Percentiles rank a stretch among this genome's conserved stretches.
Evolutionary conservation across 768 basidiomycete genomes (phyloP).

Genomic region (Pilatotrama ljubarskyi): DNA sequence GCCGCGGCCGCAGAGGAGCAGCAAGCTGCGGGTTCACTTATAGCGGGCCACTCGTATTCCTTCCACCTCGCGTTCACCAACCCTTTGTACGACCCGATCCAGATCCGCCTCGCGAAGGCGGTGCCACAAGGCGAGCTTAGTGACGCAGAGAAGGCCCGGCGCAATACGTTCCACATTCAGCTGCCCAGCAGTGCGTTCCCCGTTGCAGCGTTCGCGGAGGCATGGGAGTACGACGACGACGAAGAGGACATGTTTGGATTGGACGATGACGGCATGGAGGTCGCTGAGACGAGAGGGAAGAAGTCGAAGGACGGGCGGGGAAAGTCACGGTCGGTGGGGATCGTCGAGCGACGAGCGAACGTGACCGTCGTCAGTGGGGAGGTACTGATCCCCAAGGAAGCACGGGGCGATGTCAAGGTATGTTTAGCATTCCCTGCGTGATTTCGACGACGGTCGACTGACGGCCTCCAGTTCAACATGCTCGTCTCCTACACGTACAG

Average conservation of each 20-base stretch:
- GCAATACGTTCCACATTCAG: slow-evolving; percentile 77
- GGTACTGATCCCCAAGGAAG: slow-evolving; percentile 80
- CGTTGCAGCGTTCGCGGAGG: slow-evolving; percentile 90
- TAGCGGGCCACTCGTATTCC: slow-evolving; percentile 78
- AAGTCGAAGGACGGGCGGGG: slow-evolving; percentile 49
- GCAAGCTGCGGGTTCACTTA: slow-evolving; percentile 42
- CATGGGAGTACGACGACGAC: slow-evolving; percentile 98
- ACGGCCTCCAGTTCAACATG: slow-evolving; percentile 76
- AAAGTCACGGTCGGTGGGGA: slow-evolving; percentile 63
- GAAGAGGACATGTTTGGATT: slow-evolving; percentile 74
- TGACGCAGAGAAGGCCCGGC: slow-evolving; percentile 52
- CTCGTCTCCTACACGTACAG: slow-evolving; percentile 92
- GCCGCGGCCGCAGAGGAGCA: slow-evolving; percentile 19
- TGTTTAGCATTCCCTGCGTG: slow-evolving; percentile 27
- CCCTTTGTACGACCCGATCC: slow-evolving; percentile 94
- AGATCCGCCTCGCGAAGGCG: slow-evolving; percentile 83
- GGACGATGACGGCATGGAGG: slow-evolving; percentile 41
- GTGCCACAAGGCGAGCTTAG: slow-evolving; percentile 47
- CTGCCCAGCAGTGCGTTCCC: slow-evolving; percentile 78
- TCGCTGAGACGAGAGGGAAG: slow-evolving; percentile 33
- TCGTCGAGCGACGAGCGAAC: slow-evolving; percentile 89
- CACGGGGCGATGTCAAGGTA: slow-evolving; percentile 77
- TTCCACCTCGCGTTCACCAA: slow-evolving; percentile 93
- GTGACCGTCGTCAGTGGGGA: slow-evolving; percentile 88
- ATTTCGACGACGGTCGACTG: background rate